Evolutionary conservation across 495 filamentous ascomycete genomes (phyloP).

Genomic region (Aspergillus nanangensis): DNA sequence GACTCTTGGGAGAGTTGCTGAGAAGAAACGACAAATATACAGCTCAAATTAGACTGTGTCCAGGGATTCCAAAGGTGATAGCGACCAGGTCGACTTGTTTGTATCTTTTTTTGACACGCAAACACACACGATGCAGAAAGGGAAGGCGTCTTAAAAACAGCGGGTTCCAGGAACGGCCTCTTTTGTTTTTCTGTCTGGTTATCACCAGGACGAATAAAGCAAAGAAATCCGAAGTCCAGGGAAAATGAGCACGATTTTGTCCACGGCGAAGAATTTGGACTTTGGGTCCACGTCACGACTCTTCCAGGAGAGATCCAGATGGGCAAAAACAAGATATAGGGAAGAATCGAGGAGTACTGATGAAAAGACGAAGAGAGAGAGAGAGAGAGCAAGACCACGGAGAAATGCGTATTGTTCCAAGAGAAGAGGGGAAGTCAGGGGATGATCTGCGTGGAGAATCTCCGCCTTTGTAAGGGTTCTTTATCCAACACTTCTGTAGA

Average conservation of each 20-base stretch:
- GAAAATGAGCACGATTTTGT: constrained; percentile 7
- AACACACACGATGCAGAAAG: constrained; percentile 13
- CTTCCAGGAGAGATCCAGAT: constrained; percentile 1
- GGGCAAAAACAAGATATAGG: constrained; percentile 7
- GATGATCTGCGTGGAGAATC: constrained; percentile 2
- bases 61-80: constrained; percentile 21
- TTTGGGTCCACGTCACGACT: neutral
- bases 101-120: constrained; percentile 1
- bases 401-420: neutral
- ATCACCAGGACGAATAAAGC: constrained; percentile 13
- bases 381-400: constrained; percentile 6
- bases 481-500: neutral
- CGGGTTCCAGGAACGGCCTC: constrained; percentile 7
- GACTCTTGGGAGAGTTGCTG: constrained; percentile 8
- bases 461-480: neutral
- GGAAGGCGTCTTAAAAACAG: constrained; percentile 8
- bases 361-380: constrained; percentile 13
- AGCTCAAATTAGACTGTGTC: constrained; percentile 19
- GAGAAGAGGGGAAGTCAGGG: constrained; percentile 5
- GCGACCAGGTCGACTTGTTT: constrained; percentile 17
- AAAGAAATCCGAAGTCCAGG: constrained; percentile 15
- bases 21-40: constrained; percentile 19
- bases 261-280: constrained; percentile 8
- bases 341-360: neutral
- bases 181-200: constrained; percentile 6